Evolutionary conservation across 345 rosid genomes (phyloP), one percentile per base, ranked within the genome.

Genomic region (Acer campestre): DNA sequence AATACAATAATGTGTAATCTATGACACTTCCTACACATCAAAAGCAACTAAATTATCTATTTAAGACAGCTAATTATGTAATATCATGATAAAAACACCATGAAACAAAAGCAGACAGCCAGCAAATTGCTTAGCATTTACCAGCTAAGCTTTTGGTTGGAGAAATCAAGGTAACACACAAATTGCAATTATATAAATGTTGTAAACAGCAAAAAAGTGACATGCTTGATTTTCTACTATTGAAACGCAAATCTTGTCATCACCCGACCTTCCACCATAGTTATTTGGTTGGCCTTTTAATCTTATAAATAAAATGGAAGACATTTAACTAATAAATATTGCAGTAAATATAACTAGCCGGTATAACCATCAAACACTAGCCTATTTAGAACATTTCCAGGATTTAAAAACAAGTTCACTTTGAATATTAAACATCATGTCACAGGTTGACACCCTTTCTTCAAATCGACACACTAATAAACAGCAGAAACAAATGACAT

Each of bases 401-500:
- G 80, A 73, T 72, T 70, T 29, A 46, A 23, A 77, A 75, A 71
- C 56, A 81, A 63, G 75, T 70, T 61, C n/a, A 48, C 75, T 61
- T 66, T 17, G 48, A 75, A 58, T 35, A 59, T 22, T 2, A 71
- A 82, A 76, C 78, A 80, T 61, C 68, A 79, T 44, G 22, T 67
- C 63, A 74, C 31, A 63, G 79, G 67, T 70, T 25, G 63, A 73
- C 22, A 40, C 70, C 63, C 61, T 46, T 42, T 46, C 73, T 75
- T 67, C 63, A 75, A 65, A 68, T 55, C 69, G 70, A 80, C 83
- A 76, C 84, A 79, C 81, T 77, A 74, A 12, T 51, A 80, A 81
- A 77, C 84, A 68, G 49, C 75, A 79, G 29, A 67, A 68, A 53
- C 74, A 74, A 81, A 90, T 87, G 91, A 88, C 90, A 90, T 87